A percentile compares a stretch with the other conserved stretches of the same genome.
These are phyloP conservation scores for Trypethelium eluteriae DNA, from an alignment of 495 filamentous ascomycete genomes.

Conservation along the genomic window DNA sequence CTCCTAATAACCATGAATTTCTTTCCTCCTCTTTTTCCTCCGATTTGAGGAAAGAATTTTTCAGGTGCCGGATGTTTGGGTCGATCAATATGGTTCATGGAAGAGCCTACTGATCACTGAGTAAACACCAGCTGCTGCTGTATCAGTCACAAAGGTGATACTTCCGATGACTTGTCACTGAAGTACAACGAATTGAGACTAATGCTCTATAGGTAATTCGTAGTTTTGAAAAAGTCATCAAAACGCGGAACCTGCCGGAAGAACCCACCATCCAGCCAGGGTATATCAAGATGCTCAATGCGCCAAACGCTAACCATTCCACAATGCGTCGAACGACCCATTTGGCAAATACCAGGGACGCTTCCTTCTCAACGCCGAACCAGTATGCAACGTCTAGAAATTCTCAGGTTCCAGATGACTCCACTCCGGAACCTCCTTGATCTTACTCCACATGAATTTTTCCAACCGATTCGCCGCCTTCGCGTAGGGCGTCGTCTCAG, in stretches of 20 bases:
- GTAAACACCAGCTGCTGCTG: too few species aligned
- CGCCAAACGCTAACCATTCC: neutral
- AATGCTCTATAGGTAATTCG: too few species aligned
- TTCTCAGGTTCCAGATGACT: conserved; percentile 26
- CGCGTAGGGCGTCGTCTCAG: conserved; percentile 87
- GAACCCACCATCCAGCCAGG: neutral
- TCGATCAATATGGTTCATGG: too few species aligned
- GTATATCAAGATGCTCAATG: neutral
- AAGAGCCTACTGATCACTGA: too few species aligned
- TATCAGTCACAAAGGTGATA: too few species aligned
- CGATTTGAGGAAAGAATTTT: too few species aligned
- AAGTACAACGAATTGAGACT: too few species aligned
- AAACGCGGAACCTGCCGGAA: neutral
- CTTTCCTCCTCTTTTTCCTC: too few species aligned
- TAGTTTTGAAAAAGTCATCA: neutral
- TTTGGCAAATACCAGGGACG: neutral
- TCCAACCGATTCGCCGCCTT: conserved; percentile 94
- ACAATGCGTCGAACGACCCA: neutral
- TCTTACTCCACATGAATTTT: conserved; percentile 93
- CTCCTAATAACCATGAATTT: too few species aligned
- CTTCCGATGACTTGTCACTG: too few species aligned
- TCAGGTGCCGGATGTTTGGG: too few species aligned
- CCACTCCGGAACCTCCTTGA: conserved; percentile 93
- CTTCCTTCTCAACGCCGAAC: neutral
- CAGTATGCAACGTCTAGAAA: conserved; percentile 14